Percentiles rank a stretch among this genome's conserved stretches.
Conservation (phyloP, 129 eudicot genomes). For the Cynara cardunculus region DNA sequence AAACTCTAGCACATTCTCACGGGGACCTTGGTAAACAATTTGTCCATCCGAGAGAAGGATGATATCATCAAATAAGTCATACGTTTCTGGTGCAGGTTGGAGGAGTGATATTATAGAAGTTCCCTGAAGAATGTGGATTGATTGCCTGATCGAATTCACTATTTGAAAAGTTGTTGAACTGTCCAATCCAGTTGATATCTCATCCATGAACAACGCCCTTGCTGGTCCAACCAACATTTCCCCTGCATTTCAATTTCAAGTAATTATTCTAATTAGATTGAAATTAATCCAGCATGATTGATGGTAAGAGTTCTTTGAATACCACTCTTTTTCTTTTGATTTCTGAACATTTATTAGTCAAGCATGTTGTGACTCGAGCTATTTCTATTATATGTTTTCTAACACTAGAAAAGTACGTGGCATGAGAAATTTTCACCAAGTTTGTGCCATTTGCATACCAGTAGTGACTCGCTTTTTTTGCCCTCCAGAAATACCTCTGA, state of each 20-base stretch:
- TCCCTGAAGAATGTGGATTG: conserved; percentile 63
- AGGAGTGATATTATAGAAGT: conserved; percentile 71
- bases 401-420: background rate
- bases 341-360: background rate
- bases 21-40: conserved; percentile 77
- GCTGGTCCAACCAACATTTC: conserved; percentile 88
- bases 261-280: background rate
- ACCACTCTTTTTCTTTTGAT: background rate
- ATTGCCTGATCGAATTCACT: conserved; percentile 62
- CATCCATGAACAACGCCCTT: conserved; percentile 78
- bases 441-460: conserved; percentile 33
- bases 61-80: conserved; percentile 67
- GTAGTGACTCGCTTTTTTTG: conserved; percentile 74
- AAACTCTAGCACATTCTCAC: conserved; percentile 58
- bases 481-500: conserved; percentile 79
- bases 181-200: conserved; percentile 80
- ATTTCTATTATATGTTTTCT: background rate
- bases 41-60: conserved; percentile 75
- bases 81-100: conserved; percentile 84
- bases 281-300: background rate
- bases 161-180: conserved; percentile 78
- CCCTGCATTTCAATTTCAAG: conserved; percentile 38
- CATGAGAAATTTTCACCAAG: background rate
- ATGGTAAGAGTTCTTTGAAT: background rate
- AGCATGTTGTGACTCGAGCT: background rate